Evolutionary conservation across 2,329 filamentous ascomycete genomes (phyloP), one percentile per base, ranked within the genome.

Genomic region (Raffaelea arxii): DNA sequence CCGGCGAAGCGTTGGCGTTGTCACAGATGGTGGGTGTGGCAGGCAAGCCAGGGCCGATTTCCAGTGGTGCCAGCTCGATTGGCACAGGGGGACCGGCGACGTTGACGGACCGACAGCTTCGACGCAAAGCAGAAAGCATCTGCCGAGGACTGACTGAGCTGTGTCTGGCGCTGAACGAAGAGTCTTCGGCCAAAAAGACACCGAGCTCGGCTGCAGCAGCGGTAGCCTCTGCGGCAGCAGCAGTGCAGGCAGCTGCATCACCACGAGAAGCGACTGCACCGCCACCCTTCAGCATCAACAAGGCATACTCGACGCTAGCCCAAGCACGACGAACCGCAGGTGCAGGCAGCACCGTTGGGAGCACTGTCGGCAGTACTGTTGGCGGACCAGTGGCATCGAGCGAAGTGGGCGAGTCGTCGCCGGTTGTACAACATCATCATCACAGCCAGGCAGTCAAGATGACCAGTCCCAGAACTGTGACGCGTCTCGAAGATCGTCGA

Each of bases 91-190:
- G 58, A 41, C 56, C 59, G 22, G 63, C 67, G 12, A 70, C 70
- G 1, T 65, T 81, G 11, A 82, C 86, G 1, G 91, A 98, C 60
- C 80, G 92, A 43, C 87, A 94, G 60, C 72, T 95, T 16, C 80
- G 89, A 42, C 80, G 91, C 51, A 96, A 95, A 64, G 87, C 88
- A 24, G 91, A 98, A 60, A 89, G 85, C 58, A 80, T 98, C 60
- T 97, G 92, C 62, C 84, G 91, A 46, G 92, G 86, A 58, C 68
- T 98, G 53, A 97, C 91, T 0, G 92, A 98, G 63, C 72, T 98
- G 6, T 95, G 88, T 59, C 77, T 98, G 47, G 86, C 89, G 1
- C 69, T 98, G 46, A 81, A 82, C 25, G 84, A 86, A 52, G 77
- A 79, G 36, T 61, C 60, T 4, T 58, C 61, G 44, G 51, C 54